Evolutionary conservation across 441 rosid genomes (phyloP).

Genomic region (Aquilaria agallochum): DNA sequence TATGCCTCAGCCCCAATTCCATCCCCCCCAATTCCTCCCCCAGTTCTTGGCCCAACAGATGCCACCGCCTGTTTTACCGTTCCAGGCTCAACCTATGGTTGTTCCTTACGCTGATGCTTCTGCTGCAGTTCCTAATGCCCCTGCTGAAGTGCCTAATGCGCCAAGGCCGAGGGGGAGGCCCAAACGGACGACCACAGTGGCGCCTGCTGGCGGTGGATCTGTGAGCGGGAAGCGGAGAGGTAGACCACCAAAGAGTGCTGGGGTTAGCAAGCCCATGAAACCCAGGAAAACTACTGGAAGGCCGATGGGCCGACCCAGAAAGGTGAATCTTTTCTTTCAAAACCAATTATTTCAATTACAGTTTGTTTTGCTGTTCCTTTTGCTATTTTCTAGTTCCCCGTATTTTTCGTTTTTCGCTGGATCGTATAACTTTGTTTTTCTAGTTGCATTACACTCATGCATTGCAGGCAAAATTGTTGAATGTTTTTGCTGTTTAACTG

Average conservation of each 20-base stretch:
- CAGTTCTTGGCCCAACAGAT: slow-evolving; percentile 1
- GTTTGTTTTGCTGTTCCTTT: too few relatives aligned
- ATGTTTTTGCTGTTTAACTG: too few relatives aligned
- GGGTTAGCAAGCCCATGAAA: slow-evolving; percentile 25
- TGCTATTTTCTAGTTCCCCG: too few relatives aligned
- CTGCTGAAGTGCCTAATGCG: slow-evolving; percentile 2
- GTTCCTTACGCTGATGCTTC: slow-evolving; percentile 35
- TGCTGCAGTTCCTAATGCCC: slow-evolving; percentile 13
- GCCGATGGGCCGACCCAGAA: slow-evolving; percentile 69
- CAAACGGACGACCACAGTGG: slow-evolving; percentile 25
- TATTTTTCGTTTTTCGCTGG: too few relatives aligned
- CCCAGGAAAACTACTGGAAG: slow-evolving; percentile 33
- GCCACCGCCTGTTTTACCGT: background rate
- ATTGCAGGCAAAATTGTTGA: too few relatives aligned
- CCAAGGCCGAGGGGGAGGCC: slow-evolving; percentile 70
- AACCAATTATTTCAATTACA: too few relatives aligned
- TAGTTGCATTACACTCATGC: too few relatives aligned
- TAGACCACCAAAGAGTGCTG: slow-evolving; percentile 50
- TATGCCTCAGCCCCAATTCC: too few relatives aligned
- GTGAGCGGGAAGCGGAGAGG: slow-evolving; percentile 48
- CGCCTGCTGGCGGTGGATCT: slow-evolving; percentile 17
- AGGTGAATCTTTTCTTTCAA: slow-evolving; percentile 31
- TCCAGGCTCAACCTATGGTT: slow-evolving; percentile 26
- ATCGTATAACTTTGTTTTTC: too few relatives aligned
- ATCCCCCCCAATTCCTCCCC: too few relatives aligned